Conservation (phyloP, 331 rosid genomes). For the Arachis monticola region DNA sequence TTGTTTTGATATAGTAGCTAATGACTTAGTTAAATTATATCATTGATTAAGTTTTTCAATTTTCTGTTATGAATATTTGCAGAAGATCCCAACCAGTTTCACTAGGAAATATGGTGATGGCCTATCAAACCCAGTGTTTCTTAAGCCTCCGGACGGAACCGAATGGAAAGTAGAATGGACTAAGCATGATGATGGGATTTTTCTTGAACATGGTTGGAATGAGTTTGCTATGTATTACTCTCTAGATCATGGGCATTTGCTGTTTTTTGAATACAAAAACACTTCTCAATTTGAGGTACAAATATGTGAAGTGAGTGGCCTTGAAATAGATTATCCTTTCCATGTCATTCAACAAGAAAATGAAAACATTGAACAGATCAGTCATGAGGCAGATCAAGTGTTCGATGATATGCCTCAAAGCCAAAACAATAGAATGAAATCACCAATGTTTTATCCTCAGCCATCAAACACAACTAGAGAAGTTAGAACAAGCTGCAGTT, state of each 20-base stretch:
- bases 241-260: conserved; percentile 30
- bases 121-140: conserved; percentile 27
- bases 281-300: conserved; percentile 16
- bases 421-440: not conserved
- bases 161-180: conserved; percentile 39
- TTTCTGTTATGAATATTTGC: not conserved
- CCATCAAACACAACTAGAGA: not conserved
- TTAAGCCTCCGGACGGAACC: conserved; percentile 41
- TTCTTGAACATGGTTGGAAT: conserved; percentile 12
- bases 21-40: not conserved
- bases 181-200: conserved; percentile 7
- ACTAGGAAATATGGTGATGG: conserved; percentile 17
- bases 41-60: no score
- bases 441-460: not conserved
- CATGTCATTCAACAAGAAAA: conserved; percentile 1
- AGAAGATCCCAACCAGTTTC: conserved; percentile 35
- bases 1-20: not conserved
- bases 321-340: conserved; percentile 28
- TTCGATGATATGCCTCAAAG: not conserved
- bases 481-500: not conserved
- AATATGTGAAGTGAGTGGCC: conserved; percentile 15
- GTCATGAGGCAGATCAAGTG: not conserved
- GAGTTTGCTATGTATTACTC: conserved; percentile 22
- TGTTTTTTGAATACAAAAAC: conserved; percentile 37
- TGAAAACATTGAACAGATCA: not conserved